phyloP scores from a whole-genome alignment of 495 filamentous ascomycete species.

The Podospora pseudopauciseta region DNA sequence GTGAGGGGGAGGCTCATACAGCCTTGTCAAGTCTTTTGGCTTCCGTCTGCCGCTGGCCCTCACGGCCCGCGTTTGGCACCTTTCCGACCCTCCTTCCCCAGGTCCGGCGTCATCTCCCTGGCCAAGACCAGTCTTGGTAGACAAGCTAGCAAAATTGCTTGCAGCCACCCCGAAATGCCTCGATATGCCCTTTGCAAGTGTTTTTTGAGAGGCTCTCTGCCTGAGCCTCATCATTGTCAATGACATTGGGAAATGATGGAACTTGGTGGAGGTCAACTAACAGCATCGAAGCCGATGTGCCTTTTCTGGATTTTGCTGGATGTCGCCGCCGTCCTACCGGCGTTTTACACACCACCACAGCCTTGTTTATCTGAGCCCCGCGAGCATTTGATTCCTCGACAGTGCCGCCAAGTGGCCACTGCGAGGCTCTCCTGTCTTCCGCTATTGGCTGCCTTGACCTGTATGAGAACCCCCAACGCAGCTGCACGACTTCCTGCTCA shows the following conservation, averaged over 20 bases:
- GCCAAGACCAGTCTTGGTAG: neutral
- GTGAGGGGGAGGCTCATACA: neutral
- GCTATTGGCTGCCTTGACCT: neutral
- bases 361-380: neutral
- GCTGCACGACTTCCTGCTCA: neutral
- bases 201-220: neutral
- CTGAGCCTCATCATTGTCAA: neutral
- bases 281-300: neutral
- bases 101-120: neutral
- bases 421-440: neutral
- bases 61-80: neutral
- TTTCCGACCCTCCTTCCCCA: neutral
- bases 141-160: neutral
- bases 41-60: neutral
- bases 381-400: neutral
- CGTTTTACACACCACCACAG: neutral
- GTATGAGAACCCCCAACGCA: neutral
- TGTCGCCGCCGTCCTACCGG: neutral
- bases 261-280: neutral
- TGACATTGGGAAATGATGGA: neutral
- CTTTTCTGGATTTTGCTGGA: neutral
- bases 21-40: neutral
- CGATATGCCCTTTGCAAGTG: neutral
- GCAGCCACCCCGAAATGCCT: neutral
- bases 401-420: neutral